A percentile compares a stretch with the other conserved stretches of the same genome.
phyloP scores from a whole-genome alignment of 2,329 filamentous ascomycete genomes.

The Plenodomus lindquistii region DNA sequence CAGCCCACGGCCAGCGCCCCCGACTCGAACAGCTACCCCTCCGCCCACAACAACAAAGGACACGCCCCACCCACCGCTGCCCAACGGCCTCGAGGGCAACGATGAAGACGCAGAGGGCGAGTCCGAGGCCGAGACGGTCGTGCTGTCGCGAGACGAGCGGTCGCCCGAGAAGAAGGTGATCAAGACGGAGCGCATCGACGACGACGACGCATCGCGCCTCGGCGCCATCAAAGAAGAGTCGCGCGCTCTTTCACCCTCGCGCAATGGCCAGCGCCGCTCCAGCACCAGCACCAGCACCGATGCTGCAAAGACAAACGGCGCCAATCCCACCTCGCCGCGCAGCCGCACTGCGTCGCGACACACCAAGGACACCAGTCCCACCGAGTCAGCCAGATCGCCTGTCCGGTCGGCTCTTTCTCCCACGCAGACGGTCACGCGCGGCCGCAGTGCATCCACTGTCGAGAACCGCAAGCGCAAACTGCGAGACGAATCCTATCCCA shows the following conservation, averaged over 20 bases:
- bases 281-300: conserved; percentile 27
- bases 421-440: conserved; percentile 31
- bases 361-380: conserved; percentile 41
- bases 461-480: conserved; percentile 48
- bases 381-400: conserved; percentile 33
- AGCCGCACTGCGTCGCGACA: conserved; percentile 38
- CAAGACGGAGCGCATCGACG: conserved; percentile 46
- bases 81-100: conserved; percentile 29
- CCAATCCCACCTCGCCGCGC: conserved; percentile 42
- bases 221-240: conserved; percentile 35
- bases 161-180: conserved; percentile 45
- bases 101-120: conserved; percentile 46
- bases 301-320: conserved; percentile 33
- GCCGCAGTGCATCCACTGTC: conserved; percentile 43
- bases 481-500: conserved; percentile 42
- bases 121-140: conserved; percentile 56
- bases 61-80: conserved; percentile 12
- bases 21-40: conserved; percentile 24
- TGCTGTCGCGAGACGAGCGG: conserved; percentile 48
- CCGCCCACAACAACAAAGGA: conserved; percentile 22
- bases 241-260: conserved; percentile 25
- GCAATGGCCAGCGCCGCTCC: conserved; percentile 31
- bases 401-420: conserved; percentile 31
- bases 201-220: conserved; percentile 32
- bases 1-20: conserved; percentile 11